Percentiles rank a stretch among this genome's conserved stretches.
Evolutionary conservation across 192 early-diverging fungal genomes (phyloP).

Genomic region (Umbelopsis sp.): DNA sequence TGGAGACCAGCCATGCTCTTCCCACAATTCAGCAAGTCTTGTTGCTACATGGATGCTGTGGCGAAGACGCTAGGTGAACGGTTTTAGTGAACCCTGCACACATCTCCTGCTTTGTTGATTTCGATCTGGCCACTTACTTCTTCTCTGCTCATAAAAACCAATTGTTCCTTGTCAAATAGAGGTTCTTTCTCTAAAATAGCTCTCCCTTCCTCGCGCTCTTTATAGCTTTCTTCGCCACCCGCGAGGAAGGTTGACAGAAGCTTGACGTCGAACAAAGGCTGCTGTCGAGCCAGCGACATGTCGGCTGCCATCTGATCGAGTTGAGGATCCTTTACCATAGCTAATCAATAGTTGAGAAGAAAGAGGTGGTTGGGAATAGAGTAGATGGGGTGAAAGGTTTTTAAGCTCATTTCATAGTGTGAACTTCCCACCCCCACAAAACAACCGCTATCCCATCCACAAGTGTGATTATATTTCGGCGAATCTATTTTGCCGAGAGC

Average conservation of each 20-base stretch:
- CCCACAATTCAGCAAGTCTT: conserved; percentile 30
- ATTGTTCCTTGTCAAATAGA: conserved; percentile 51
- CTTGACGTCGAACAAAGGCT: conserved; percentile 68
- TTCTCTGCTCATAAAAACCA: conserved; percentile 27
- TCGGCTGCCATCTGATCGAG: conserved; percentile 38
- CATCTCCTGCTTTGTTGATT: neutral
- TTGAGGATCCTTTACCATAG: conserved; percentile 14
- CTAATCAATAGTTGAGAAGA: neutral
- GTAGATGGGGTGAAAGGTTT: neutral
- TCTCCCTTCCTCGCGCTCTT: conserved; percentile 43
- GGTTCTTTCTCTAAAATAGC: conserved; percentile 52
- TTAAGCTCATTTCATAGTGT: conserved; percentile 3
- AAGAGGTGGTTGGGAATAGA: neutral
- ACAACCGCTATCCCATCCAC: neutral
- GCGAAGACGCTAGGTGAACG: conserved; percentile 19
- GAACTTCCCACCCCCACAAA: conserved; percentile 18
- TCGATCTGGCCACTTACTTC: conserved; percentile 38
- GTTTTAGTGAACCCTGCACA: neutral
- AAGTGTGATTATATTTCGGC: neutral
- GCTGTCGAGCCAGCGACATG: conserved; percentile 66
- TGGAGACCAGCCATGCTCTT: conserved; percentile 39
- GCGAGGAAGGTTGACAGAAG: conserved; percentile 79
- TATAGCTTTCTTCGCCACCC: conserved; percentile 49
- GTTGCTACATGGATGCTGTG: conserved; percentile 18
- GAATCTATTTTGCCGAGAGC: neutral